A percentile compares a stretch with the other conserved stretches of the same genome.
Evolutionary conservation across 2,329 filamentous ascomycete genomes (phyloP).

Genomic region (Cladosporium sp.): DNA sequence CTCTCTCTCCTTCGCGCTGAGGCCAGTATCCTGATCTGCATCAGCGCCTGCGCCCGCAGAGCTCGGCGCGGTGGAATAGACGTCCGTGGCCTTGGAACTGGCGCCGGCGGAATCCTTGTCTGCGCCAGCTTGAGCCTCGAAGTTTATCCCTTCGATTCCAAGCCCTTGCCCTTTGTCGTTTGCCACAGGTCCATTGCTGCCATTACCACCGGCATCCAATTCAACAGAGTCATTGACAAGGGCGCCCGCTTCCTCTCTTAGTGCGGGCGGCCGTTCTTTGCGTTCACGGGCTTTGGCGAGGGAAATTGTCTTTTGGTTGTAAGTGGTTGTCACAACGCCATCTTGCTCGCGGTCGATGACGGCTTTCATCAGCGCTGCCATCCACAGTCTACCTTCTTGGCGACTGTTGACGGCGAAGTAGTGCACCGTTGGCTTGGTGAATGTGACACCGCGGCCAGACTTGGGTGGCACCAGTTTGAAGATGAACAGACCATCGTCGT

Average conservation of each 20-base stretch:
- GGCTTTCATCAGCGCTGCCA: constrained; percentile 98
- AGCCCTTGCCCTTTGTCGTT: constrained; percentile 14
- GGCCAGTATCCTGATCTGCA: constrained; percentile 10
- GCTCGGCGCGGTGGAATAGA: constrained; percentile 14
- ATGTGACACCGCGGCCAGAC: constrained; percentile 85
- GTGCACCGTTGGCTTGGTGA: constrained; percentile 95
- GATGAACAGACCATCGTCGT: constrained; percentile 73
- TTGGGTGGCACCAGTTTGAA: constrained; percentile 96
- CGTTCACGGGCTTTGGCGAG: constrained; percentile 82
- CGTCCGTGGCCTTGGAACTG: constrained; percentile 9
- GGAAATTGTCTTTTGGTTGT: constrained; percentile 95
- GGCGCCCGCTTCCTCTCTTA: constrained; percentile 57
- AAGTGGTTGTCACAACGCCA: constrained; percentile 79
- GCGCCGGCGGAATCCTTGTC: constrained; percentile 14
- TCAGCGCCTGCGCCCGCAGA: constrained; percentile 9
- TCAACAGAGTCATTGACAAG: constrained; percentile 22
- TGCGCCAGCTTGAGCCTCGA: constrained; percentile 18
- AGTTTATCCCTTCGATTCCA: constrained; percentile 23
- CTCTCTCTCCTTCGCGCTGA: constrained; percentile 17
- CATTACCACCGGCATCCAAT: constrained; percentile 8
- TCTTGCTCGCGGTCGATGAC: constrained; percentile 85
- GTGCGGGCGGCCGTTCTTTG: constrained; percentile 82
- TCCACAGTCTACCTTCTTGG: constrained; percentile 87
- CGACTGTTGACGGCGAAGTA: constrained; percentile 95
- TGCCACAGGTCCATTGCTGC: neutral